Base-by-base conservation (phyloP, 2,329 filamentous ascomycete species). In the Phialophora macrospora region DNA sequence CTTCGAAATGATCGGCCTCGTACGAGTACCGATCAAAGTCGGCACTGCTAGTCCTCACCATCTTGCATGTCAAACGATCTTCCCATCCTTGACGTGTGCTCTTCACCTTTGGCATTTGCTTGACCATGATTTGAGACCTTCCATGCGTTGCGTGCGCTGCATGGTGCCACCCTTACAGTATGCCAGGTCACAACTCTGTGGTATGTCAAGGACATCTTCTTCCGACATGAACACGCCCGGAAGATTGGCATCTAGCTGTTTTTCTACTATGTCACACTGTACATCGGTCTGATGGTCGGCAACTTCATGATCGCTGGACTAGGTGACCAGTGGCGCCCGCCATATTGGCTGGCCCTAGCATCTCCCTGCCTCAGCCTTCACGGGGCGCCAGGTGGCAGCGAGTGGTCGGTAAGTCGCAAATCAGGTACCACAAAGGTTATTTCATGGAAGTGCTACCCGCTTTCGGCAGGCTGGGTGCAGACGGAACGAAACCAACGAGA, bases 151-250 rank as follows among this genome's bases (percentile, higher is more conserved):
- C 74, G 80, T 1, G 77, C 79, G 24, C 68, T 82, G 2, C 79
- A 80, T 54, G 79, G 78, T 5, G 77, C 80, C 71, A 79, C 80
- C 69, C 76, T 74, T 5, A 79, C 74, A 5, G 76, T 77, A 1
- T 73, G 74, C 0, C 78, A 80, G 67, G 75, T 73, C 1, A 75
- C 75, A 34, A 78, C 77, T 2, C 74, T 81, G n/a, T 78, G 78
- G 74, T 79, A 76, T 68, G 77, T 80, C 62, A 75, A 77, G 66
- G 77, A 79, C 65, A 74, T 78, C 69, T 78, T 77, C 70, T 78
- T 76, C 71, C 74, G 77, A 67, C 76, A 78, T 57, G 75, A 78
- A 59, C 75, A 76, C 58, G 74, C 76, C 2, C 72, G 75, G n/a
- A 77, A 78, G 63, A 78, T 78, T 66, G 77, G 77, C 60, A 73